Base-by-base conservation (phyloP, 2,329 filamentous ascomycete species). In the Neofusicoccum parvum region DNA sequence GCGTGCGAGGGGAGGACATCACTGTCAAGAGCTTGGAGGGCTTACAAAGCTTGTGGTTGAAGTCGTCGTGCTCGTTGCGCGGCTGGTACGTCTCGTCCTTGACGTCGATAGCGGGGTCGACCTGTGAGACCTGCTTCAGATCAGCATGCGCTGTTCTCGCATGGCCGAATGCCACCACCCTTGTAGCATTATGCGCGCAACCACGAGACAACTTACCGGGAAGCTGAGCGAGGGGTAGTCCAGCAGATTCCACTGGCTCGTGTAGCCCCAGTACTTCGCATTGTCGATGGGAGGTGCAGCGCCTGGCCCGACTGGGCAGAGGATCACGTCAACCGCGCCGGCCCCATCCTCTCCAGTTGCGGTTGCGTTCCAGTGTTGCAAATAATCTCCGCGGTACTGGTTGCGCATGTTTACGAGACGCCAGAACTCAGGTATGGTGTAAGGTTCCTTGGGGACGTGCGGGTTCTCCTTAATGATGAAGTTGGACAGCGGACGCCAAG, bases 181-280 rank as follows among this genome's bases (percentile, higher is more conserved):
- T 4, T 23, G 10, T 10, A n/a, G 46, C 12, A 12, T 27, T 14
- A 10, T 32, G 36, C 3, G 49, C 10, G n/a, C 4, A 32, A n/a
- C 14, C 12, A 37, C 11, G 49, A 32, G 6, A n/a, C 85, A 34
- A 48, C 64, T 34, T 48, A 62, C 86, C 0, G 89, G 89, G 71
- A 91, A 89, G 0, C 87, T 81, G 2, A 85, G 74, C 10, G 81
- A 83, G 0, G 89, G 87, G 73, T 90, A 90, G 73, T 92, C 88
- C 1, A 91, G 81, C 48, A 91, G 70, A 72, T 91, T 92, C 87
- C 88, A 91, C 67, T 88, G 84, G 0, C 83, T 79, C 0, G 87
- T 90, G 69, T 91, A 92, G 1, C 83, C 83, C 87, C 88, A 91
- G 69, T 86, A 86, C 43, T 75, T 80, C 72, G 89, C 71, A 66